Conservation (phyloP, 768 basidiomycete species). For the Cystofilobasidium capitatum region DNA sequence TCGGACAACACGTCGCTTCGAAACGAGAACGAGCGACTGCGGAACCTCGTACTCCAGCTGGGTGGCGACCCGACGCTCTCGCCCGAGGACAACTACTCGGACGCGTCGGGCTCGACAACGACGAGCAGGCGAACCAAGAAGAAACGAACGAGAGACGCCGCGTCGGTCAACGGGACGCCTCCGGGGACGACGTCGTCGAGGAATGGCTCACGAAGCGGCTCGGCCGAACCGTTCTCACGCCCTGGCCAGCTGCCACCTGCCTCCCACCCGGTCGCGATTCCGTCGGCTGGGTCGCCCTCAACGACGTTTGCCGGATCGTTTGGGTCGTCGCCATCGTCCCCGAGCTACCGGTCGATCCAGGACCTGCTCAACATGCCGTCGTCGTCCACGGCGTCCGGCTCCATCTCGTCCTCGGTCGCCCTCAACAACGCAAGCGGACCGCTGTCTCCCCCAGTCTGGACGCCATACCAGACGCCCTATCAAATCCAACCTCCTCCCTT, state of each 20-base stretch:
- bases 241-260: not conserved
- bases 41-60: slow-evolving; percentile 5
- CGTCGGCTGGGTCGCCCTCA: not conserved
- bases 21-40: slow-evolving; percentile 14
- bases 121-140: not conserved
- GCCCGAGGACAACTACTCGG: not conserved
- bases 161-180: too few species aligned
- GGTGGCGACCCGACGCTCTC: slow-evolving; percentile 17
- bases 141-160: slow-evolving; percentile 8
- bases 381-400: not conserved
- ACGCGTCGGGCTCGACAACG: not conserved
- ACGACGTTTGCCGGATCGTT: not conserved
- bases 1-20: slow-evolving; percentile 12
- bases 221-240: not conserved
- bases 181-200: too few species aligned
- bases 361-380: not conserved
- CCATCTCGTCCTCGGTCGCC: not conserved
- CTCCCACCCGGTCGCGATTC: not conserved
- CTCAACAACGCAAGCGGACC: not conserved
- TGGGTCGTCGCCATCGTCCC: slow-evolving; percentile 4
- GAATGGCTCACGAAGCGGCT: not conserved
- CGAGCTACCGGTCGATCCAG: not conserved
- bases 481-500: not conserved
- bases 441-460: not conserved
- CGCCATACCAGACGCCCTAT: not conserved